Evolutionary conservation across 1,284 basidiomycete genomes (phyloP).

Genomic region (Sutorius eximius): DNA sequence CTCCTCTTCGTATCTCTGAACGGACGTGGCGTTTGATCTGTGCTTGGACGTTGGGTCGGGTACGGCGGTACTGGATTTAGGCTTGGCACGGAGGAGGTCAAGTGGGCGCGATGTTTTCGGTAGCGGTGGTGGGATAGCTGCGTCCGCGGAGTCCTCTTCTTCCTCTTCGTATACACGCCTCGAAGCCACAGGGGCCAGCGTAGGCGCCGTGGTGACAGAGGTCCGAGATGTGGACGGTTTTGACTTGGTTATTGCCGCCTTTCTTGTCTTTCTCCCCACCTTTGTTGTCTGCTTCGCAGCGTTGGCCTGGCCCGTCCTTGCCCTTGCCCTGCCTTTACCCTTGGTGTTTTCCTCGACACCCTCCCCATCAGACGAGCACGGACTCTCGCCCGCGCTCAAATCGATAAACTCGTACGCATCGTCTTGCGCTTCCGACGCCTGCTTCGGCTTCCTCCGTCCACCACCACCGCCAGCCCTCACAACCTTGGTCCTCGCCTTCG

Average conservation of each 20-base stretch:
- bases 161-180: conserved; percentile 10
- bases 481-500: conserved; percentile 10
- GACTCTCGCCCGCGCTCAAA: conserved; percentile 28
- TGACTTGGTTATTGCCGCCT: conserved; percentile 5
- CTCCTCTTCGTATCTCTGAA: conserved; percentile 15
- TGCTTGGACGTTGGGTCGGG: neutral
- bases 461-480: conserved; percentile 1
- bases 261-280: neutral
- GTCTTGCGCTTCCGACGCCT: conserved; percentile 30
- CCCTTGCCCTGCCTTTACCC: conserved; percentile 11
- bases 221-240: conserved; percentile 5
- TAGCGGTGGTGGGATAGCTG: conserved; percentile 1
- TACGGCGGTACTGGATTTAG: neutral
- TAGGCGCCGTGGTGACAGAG: neutral
- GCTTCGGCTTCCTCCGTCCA: conserved; percentile 24
- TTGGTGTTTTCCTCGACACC: neutral
- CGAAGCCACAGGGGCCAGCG: neutral
- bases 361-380: conserved; percentile 21
- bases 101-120: conserved; percentile 27
- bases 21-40: neutral
- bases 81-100: conserved; percentile 27
- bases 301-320: neutral
- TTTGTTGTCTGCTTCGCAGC: neutral
- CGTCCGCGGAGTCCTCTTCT: conserved; percentile 12
- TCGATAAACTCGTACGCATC: conserved; percentile 32